Base-by-base conservation (phyloP, 2,329 filamentous ascomycete species). In the Xylaria sp. region DNA sequence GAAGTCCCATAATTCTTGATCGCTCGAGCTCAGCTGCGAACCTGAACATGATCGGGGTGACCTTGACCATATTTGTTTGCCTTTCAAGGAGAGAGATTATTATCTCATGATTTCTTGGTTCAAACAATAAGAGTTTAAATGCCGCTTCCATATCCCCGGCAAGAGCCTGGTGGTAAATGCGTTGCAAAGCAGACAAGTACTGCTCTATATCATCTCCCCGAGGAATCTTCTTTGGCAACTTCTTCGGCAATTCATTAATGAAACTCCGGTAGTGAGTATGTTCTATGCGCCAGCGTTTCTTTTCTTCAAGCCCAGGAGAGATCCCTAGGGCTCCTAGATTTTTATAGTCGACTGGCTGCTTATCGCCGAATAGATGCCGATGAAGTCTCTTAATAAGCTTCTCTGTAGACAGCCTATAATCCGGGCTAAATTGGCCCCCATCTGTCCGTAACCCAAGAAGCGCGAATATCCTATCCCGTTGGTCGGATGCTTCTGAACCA, bases 371-470 rank as follows among this genome's bases (percentile, higher is more conserved):
- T 2, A 47, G 11, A n/a, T 47, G 42, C 11, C 6, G 5, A 47
- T 47, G 6, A 47, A 47, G 42, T 3, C 12, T 47, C 12, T 47
- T 19, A 47, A 47, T 47, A 47, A 47, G 42, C 3, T 5, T 19
- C 12, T 14, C 12, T 47, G 4, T 11, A 11, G 42, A 17, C 12
- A 47, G 14, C 7, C 42, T 2, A n/a, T 47, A 47, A 47, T 17
- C n/a, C 14, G 14, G 14, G 14, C n/a, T 19, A 19, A 47, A 47
- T 1, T 17, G 2, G 4, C 42, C 14, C 12, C 14, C 6, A 17
- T 47, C 42, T 47, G 42, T 34, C 4, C 47, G 50, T 5, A 60
- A 24, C 12, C 60, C 60, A 36, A 62, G 47, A 8, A 61, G 24
- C 1, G 58, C 48, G 27, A 51, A 61, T 19, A 61, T 53, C 17